Evolutionary conservation across 208 protist species (phyloP), one percentile per base, ranked within the genome.

Genomic region (Tetramitus jugosus): DNA sequence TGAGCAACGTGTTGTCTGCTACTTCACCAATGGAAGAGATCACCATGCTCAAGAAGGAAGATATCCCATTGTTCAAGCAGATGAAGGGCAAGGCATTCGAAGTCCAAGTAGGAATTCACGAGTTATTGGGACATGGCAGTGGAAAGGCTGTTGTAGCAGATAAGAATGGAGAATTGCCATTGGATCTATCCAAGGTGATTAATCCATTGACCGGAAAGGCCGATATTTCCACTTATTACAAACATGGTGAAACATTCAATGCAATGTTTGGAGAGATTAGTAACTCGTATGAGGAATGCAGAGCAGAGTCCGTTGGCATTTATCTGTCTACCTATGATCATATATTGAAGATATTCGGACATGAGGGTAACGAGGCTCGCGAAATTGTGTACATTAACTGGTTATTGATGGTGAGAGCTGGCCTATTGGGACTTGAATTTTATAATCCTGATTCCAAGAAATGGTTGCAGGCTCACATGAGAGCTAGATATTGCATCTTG

Each of bases 101-200:
- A 62, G 88, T 95, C n/a, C 93, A 95, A 83, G 93, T 96, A 42
- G 91, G 85, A 45, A 82, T 94, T 49, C 93, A 96, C 86, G 93
- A 96, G 84, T 85, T 95, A 65, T 88, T 95, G 8, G 93, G 93
- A 46, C 93, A 96, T 81, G 93, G 93, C 37, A 92, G 87, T 8
- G 93, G 93, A 35, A 95, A 93, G 80, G 52, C 56, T 42, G 43
- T 53, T 13, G 67, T 75, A 31, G 81, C 89, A 61, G 69, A 80
- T 33, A 85, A 83, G 61, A 81, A 87, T 76, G 91, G 91, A 76
- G 84, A 42, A n/a, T 76, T 89, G 1, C 93, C 94, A 81, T 94
- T 96, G 78, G 83, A 90, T 75, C 67, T 76, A 60, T 76, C 81
- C 23, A 76, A 60, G 26, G 52, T 85, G 8, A 79, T 91, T 56